phyloP scores from a whole-genome alignment of 805 yeast genomes.

The Lachancea lanzarotensis region DNA sequence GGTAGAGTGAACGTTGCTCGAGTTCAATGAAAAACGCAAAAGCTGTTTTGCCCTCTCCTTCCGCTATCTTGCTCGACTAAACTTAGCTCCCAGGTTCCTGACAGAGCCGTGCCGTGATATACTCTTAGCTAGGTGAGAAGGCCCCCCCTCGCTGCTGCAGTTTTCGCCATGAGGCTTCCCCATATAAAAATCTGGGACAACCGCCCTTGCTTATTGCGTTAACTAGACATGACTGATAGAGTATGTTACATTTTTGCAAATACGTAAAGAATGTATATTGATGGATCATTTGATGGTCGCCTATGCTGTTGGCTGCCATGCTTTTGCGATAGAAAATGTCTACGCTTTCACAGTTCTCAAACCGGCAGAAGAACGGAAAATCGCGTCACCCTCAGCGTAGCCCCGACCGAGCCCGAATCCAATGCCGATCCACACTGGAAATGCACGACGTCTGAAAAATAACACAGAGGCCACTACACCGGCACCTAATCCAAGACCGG shows the following conservation, averaged over 20 bases:
- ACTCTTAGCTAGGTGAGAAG: no score
- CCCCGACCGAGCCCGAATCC: conserved; percentile 99
- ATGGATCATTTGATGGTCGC: background rate
- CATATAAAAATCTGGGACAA: no score
- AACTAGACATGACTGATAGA: background rate
- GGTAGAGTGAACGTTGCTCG: no score
- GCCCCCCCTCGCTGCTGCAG: no score
- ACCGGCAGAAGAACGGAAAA: conserved; percentile 80
- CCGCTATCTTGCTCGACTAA: no score
- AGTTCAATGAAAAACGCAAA: no score
- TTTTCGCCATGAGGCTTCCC: no score
- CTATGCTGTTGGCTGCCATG: background rate
- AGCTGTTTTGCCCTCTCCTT: no score
- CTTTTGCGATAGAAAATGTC: conserved; percentile 5
- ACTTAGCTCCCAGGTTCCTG: no score
- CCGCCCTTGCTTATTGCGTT: no score
- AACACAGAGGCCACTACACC: conserved; percentile 91
- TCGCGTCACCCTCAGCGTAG: conserved; percentile 96
- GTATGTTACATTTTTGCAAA: conserved; percentile 6
- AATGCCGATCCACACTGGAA: conserved; percentile 96
- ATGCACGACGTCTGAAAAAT: conserved; percentile 86
- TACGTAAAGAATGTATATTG: conserved; percentile 7
- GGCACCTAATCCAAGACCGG: conserved; percentile 93
- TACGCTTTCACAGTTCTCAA: conserved; percentile 67
- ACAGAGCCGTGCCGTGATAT: no score